phyloP scores from a whole-genome alignment of 164 flowering plant species.

The Cinnamomum micranthum region DNA sequence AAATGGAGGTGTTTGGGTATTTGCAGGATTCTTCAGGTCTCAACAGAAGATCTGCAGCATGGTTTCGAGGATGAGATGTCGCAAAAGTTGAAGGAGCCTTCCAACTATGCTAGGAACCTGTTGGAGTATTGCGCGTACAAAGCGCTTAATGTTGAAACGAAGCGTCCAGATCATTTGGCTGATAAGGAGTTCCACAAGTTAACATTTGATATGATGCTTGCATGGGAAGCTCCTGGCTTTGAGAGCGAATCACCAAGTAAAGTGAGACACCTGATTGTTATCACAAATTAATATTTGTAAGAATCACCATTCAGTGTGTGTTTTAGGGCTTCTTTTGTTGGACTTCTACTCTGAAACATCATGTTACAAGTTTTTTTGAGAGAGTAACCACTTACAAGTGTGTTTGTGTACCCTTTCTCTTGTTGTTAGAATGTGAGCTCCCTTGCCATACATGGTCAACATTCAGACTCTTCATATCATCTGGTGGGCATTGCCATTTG shows the following conservation, averaged over 20 bases:
- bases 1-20: background rate
- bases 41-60: conserved; percentile 52
- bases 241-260: conserved; percentile 30
- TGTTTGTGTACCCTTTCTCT: no score
- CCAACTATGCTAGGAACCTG: conserved; percentile 52
- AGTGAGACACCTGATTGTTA: conserved; percentile 33
- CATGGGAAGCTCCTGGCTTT: conserved; percentile 69
- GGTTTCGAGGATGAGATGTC: conserved; percentile 52
- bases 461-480: no score
- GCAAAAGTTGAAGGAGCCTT: conserved; percentile 34
- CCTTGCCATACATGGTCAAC: no score
- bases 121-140: conserved; percentile 63
- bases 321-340: background rate
- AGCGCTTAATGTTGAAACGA: conserved; percentile 35
- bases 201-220: conserved; percentile 88
- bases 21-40: conserved; percentile 52
- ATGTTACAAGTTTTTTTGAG: background rate
- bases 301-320: background rate
- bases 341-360: background rate
- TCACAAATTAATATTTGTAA: conserved; percentile 16
- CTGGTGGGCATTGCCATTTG: no score
- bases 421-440: no score
- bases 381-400: no score
- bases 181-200: conserved; percentile 64
- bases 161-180: conserved; percentile 44